Percentiles rank a stretch among this genome's conserved stretches.
Conservation (phyloP, 2,329 filamentous ascomycete genomes). For the Ilyonectria robusta region DNA sequence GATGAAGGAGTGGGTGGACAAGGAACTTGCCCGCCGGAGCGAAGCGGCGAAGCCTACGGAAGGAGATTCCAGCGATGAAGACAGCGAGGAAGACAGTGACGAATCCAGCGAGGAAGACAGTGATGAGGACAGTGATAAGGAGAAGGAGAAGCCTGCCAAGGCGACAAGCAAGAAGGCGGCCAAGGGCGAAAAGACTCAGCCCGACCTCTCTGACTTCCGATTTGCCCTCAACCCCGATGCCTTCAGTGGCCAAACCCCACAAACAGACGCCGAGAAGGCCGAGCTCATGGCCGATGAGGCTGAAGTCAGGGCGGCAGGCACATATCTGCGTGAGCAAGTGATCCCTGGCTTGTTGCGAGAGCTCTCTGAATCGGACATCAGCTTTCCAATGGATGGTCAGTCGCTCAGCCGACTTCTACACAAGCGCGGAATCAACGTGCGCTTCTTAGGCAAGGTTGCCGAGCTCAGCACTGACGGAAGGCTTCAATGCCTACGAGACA, state of each 20-base stretch:
- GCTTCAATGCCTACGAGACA: conserved; percentile 81
- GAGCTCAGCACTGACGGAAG: conserved; percentile 78
- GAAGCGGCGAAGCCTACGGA: conserved; percentile 52
- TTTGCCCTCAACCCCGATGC: conserved; percentile 95
- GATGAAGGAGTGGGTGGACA: conserved; percentile 90
- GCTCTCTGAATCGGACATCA: conserved; percentile 91
- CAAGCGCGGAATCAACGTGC: conserved; percentile 96
- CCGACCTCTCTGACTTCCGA: conserved; percentile 89
- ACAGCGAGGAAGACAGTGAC: conserved; percentile 51
- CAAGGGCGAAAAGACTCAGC: conserved; percentile 65
- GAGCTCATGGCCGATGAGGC: conserved; percentile 87
- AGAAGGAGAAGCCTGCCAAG: conserved; percentile 47
- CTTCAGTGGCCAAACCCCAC: conserved; percentile 91
- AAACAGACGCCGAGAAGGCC: conserved; percentile 90
- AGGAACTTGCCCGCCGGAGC: conserved; percentile 76
- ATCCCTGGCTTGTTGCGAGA: conserved; percentile 91
- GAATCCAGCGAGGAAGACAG: conserved; percentile 44
- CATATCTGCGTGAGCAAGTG: conserved; percentile 80
- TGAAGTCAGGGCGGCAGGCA: conserved; percentile 87
- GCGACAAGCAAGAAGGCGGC: conserved; percentile 33
- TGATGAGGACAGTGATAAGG: conserved; percentile 46
- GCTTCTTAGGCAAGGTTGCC: conserved; percentile 92
- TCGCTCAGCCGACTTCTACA: conserved; percentile 91
- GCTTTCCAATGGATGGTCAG: conserved; percentile 98
- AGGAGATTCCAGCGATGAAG: conserved; percentile 49